Percentiles rank a stretch among this genome's conserved stretches.
These are phyloP conservation scores for Radiomyces spectabilis DNA, from an alignment of 192 early-diverging fungal genomes.

Conservation along the genomic window DNA sequence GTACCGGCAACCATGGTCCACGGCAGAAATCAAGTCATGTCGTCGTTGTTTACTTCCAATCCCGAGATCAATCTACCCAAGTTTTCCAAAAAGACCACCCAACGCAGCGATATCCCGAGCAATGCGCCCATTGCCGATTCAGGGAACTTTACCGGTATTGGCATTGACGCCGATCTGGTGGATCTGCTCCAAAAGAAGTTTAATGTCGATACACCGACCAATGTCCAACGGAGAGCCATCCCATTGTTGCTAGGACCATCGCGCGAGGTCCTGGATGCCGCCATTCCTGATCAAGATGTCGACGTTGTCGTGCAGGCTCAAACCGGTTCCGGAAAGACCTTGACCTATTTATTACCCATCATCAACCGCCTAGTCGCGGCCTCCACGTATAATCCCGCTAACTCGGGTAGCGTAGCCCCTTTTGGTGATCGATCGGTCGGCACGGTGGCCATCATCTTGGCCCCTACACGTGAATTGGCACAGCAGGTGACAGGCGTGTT, in stretches of 20 bases:
- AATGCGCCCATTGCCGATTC: slow-evolving; percentile 41
- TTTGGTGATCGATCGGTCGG: slow-evolving; percentile 62
- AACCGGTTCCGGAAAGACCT: slow-evolving; percentile 97
- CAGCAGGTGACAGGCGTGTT: slow-evolving; percentile 85
- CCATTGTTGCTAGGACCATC: slow-evolving; percentile 58
- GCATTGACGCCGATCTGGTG: slow-evolving; percentile 65
- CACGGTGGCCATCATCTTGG: slow-evolving; percentile 85
- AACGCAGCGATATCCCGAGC: slow-evolving; percentile 28
- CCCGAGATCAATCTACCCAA: slow-evolving; percentile 36
- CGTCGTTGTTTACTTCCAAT: slow-evolving; percentile 79
- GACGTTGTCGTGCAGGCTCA: slow-evolving; percentile 92
- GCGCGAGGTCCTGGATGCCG: slow-evolving; percentile 32
- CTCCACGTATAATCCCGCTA: slow-evolving; percentile 25
- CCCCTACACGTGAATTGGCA: slow-evolving; percentile 97
- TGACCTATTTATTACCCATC: slow-evolving; percentile 91
- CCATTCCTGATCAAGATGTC: slow-evolving; percentile 36
- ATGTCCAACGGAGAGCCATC: slow-evolving; percentile 83
- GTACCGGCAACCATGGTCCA: slow-evolving; percentile 29
- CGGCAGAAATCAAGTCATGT: slow-evolving; percentile 61
- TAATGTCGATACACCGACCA: slow-evolving; percentile 72
- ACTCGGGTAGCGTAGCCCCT: slow-evolving; percentile 21
- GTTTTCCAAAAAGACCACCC: slow-evolving; percentile 16
- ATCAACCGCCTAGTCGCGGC: slow-evolving; percentile 77
- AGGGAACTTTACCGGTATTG: slow-evolving; percentile 68
- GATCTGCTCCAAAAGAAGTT: slow-evolving; percentile 66